These are phyloP conservation scores for Hemileccinum impolitum DNA, from an alignment of 768 basidiomycete genomes.

Conservation along the genomic window DNA sequence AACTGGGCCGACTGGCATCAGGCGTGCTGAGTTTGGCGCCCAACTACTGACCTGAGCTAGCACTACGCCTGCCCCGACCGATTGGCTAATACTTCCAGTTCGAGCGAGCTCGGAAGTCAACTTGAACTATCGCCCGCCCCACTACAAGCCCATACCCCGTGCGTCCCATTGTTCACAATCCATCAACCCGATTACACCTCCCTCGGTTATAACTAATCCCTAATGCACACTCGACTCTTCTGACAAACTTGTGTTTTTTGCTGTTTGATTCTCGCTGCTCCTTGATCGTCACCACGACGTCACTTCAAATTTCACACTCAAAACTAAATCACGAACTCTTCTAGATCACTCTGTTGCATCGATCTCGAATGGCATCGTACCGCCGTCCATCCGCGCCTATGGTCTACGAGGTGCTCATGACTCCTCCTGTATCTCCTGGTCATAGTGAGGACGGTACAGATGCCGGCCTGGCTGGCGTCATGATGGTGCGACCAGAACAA, in stretches of 20 bases:
- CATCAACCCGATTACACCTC: conserved; percentile 1
- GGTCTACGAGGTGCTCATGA: conserved; percentile 58
- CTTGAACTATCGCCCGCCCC: conserved; percentile 4
- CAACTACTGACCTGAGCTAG: too few relatives aligned
- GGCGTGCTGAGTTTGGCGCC: too few relatives aligned
- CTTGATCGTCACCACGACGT: not conserved
- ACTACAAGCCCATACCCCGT: conserved; percentile 13
- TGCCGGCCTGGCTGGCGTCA: conserved; percentile 8
- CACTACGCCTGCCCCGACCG: too few relatives aligned
- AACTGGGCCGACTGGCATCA: too few relatives aligned
- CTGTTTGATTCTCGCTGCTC: not conserved
- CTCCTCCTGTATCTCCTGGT: conserved; percentile 65
- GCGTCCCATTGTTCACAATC: not conserved
- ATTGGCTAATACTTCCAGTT: too few relatives aligned
- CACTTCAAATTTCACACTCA: not conserved
- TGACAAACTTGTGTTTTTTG: not conserved
- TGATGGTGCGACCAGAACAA: conserved; percentile 15
- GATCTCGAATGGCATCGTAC: conserved; percentile 15
- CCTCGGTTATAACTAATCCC: conserved; percentile 6
- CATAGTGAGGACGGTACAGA: conserved; percentile 40
- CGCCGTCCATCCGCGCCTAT: conserved; percentile 42
- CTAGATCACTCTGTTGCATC: conserved; percentile 6
- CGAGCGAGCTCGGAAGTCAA: too few relatives aligned
- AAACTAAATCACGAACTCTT: conserved; percentile 24
- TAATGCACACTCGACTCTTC: not conserved